Conservation (phyloP, 345 rosid species). For the Euclidium syriacum region DNA sequence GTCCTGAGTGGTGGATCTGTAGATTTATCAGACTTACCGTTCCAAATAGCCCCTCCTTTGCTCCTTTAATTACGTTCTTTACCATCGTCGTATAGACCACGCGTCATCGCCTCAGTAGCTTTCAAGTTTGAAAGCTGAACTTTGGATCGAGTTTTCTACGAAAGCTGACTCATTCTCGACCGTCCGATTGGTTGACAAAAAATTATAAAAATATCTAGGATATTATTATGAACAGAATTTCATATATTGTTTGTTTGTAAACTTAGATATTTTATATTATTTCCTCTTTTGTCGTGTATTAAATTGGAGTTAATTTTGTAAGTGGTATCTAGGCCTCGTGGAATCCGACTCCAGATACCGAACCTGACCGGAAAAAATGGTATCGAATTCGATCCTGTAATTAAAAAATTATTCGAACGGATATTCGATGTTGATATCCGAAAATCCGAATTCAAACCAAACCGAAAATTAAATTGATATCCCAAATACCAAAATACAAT, state of each 20-base stretch:
- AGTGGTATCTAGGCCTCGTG: too few relatives aligned
- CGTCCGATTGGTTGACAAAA: conserved; percentile 21
- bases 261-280: not conserved
- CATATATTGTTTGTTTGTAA: not conserved
- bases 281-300: not conserved
- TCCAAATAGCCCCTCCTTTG: not conserved
- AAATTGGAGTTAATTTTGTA: too few relatives aligned
- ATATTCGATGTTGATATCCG: too few relatives aligned
- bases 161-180: conserved; percentile 7
- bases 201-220: not conserved
- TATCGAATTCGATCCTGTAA: too few relatives aligned
- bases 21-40: conserved; percentile 17
- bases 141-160: not conserved
- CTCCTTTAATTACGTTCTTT: not conserved
- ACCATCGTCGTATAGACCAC: conserved; percentile 20
- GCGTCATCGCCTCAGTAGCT: conserved; percentile 22
- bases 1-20: conserved; percentile 23
- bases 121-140: conserved; percentile 1
- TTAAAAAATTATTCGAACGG: too few relatives aligned
- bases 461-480: too few relatives aligned
- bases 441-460: too few relatives aligned
- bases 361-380: too few relatives aligned
- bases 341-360: too few relatives aligned
- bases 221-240: not conserved
- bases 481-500: too few relatives aligned